Conservation (phyloP, 306 rosid species). For the Lathyrus tuberosus region DNA sequence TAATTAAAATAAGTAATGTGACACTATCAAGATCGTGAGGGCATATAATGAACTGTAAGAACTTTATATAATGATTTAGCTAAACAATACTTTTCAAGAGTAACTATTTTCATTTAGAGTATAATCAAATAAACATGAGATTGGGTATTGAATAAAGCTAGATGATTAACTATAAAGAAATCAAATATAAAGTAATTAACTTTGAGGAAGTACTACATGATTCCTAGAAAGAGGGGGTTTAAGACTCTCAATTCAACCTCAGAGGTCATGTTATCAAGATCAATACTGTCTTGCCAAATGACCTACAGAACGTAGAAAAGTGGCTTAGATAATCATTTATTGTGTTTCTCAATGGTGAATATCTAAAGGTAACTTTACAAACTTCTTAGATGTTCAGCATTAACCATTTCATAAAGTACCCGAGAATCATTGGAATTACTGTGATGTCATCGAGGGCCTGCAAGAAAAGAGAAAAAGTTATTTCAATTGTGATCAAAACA, state of each 20-base stretch:
- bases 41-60: not conserved
- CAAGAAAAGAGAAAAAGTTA: too few species aligned
- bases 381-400: too few species aligned
- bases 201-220: constrained; percentile 28
- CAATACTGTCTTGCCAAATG: constrained; percentile 84
- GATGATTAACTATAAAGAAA: constrained; percentile 16
- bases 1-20: constrained; percentile 16
- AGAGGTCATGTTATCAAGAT: constrained; percentile 91
- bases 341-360: constrained; percentile 30
- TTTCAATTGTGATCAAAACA: too few species aligned
- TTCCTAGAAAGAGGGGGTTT: constrained; percentile 19
- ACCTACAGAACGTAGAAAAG: constrained; percentile 61
- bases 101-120: constrained; percentile 6
- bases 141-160: not conserved
- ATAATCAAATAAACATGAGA: constrained; percentile 22
- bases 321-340: constrained; percentile 37
- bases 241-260: constrained; percentile 61
- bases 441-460: too few species aligned
- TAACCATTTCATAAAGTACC: too few species aligned
- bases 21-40: constrained; percentile 17
- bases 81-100: constrained; percentile 26
- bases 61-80: constrained; percentile 27
- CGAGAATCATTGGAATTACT: too few species aligned
- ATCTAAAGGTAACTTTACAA: too few species aligned
- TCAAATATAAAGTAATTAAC: constrained; percentile 19